phyloP scores from a whole-genome alignment of 83 land plant genomes.

The Isoetes engelmannii region DNA sequence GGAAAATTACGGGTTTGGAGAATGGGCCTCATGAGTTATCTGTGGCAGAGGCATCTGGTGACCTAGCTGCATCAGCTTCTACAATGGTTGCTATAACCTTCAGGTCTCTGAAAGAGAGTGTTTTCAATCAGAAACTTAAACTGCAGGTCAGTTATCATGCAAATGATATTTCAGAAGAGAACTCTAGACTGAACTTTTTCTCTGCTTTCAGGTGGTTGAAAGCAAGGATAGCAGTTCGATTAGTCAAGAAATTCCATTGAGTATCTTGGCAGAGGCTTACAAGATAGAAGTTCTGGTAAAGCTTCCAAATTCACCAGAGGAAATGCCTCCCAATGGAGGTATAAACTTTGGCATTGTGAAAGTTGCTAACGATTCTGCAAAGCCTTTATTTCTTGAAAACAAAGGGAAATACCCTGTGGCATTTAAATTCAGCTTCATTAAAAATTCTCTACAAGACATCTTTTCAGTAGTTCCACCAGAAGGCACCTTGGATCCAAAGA shows the following conservation, averaged over 20 bases:
- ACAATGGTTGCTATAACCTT: conserved; percentile 13
- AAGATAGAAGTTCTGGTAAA: conserved; percentile 23
- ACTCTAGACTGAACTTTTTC: not conserved
- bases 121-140: conserved; percentile 18
- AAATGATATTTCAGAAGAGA: not conserved
- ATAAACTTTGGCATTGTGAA: conserved; percentile 27
- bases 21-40: conserved; percentile 25
- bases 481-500: conserved; percentile 24
- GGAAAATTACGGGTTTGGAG: conserved; percentile 32
- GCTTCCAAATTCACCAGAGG: conserved; percentile 17
- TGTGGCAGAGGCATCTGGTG: conserved; percentile 11
- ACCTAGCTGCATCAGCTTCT: conserved; percentile 3
- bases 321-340: conserved; percentile 12
- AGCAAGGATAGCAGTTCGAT: conserved; percentile 1
- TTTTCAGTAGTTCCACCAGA: conserved; percentile 19
- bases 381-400: conserved; percentile 23
- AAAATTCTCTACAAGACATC: conserved; percentile 7
- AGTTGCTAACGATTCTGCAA: conserved; percentile 19
- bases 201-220: conserved; percentile 1
- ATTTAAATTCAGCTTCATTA: conserved; percentile 18
- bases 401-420: conserved; percentile 32
- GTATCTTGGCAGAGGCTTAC: conserved; percentile 27
- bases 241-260: conserved; percentile 19
- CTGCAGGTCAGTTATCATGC: conserved; percentile 18
- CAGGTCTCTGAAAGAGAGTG: conserved; percentile 20